phyloP scores from a whole-genome alignment of 768 basidiomycete species.

The Collybia sordida region DNA sequence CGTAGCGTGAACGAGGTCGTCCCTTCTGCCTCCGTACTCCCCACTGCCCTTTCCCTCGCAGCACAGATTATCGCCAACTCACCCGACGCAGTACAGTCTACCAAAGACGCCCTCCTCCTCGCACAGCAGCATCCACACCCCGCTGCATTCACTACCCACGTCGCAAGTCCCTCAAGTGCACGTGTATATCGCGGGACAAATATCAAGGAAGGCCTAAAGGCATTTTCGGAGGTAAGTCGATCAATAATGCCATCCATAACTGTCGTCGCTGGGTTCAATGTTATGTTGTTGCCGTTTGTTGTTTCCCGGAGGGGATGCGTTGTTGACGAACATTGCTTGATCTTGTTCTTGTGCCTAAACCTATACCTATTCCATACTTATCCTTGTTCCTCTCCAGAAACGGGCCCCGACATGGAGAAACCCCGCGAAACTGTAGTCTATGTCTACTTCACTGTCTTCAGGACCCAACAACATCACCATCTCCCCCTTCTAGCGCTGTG shows the following conservation, averaged over 20 bases:
- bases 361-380: neutral
- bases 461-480: no score
- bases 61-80: constrained; percentile 60
- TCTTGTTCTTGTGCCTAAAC: no score
- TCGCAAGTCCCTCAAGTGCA: constrained; percentile 45
- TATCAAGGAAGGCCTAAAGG: constrained; percentile 76
- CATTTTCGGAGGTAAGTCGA: constrained; percentile 60
- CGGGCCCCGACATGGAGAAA: constrained; percentile 54
- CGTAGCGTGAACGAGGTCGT: constrained; percentile 73
- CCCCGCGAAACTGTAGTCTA: constrained; percentile 50
- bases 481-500: no score
- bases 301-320: no score
- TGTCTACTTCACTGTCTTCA: neutral
- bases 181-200: constrained; percentile 62
- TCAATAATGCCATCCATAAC: neutral
- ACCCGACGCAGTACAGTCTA: constrained; percentile 77
- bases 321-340: no score
- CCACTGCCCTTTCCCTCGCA: constrained; percentile 63
- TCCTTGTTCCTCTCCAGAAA: constrained; percentile 23
- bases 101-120: constrained; percentile 68
- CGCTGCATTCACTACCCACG: constrained; percentile 46
- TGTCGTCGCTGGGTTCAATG: neutral
- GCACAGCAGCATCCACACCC: constrained; percentile 52
- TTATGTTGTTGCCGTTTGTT: no score
- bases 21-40: constrained; percentile 49